Base-by-base conservation (phyloP, 257 asterid genomes). In the Ilex asprella region DNA sequence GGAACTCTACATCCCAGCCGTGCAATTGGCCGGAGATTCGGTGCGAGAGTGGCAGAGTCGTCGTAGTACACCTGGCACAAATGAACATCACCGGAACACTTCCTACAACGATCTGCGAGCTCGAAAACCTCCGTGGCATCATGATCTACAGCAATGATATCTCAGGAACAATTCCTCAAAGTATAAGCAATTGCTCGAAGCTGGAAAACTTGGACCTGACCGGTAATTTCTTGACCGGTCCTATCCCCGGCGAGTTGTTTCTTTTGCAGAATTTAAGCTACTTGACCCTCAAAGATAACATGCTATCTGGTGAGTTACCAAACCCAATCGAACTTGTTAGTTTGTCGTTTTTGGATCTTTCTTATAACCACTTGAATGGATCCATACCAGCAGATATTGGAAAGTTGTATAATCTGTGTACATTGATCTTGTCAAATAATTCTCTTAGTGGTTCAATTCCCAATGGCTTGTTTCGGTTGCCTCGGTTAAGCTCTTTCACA, bases 171-270 rank as follows among this genome's bases (percentile, higher is more conserved):
- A 58, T 74, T 56, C 72, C 79, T 43, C 55, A 27, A 27, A 7
- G 27, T 16, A 76, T 70, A 2, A 10, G 31, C 8, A 57, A 46
- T 47, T 75, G 75, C 67, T 57, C 67, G 0, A 57, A 49, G 8
- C 69, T 70, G 3, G 53, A 59, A 50, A 35, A 32, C 0, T 15
- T 73, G 71, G 69, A 70, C 56, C 59, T 73, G 66, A 69, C 82
- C 11, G 31, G 30, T 41, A 67, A 75, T 50, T 51, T n/a, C 2
- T 52, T 69, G n/a, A 52, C 73, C 0, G 76, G 74, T 13, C 47
- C 35, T 5, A 78, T 78, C 71, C 79, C 75, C 4, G 79, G 65
- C 64, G 68, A 70, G 78, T 58, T 75, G 44, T 64, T 71, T 47
- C 29, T 2, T 44, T 63, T 71, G 78, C 27, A 64, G 54, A 50